Base-by-base conservation (phyloP, 257 asterid genomes). In the Penstemon davidsonii region DNA sequence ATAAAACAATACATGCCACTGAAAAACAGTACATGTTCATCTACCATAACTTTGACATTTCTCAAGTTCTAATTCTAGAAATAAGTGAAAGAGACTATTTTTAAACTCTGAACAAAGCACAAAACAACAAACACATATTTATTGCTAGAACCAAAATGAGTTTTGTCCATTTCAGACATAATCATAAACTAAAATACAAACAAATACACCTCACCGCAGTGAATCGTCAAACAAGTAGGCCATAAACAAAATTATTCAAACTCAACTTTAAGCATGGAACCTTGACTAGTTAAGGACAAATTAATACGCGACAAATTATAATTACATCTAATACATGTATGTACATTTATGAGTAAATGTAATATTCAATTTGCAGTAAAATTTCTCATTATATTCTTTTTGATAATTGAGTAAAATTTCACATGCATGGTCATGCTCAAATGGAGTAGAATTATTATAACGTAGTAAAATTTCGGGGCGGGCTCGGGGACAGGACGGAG, bases 281-380 rank as follows among this genome's bases (percentile, higher is more conserved):
- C 79, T 73, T 68, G 78, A 75, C 59, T 71, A 60, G 55, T 71
- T 64, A 57, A 54, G 60, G 88, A 84, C 94, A 82, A 79, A 63
- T 42, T 51, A 68, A 66, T 76, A 73, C 54, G 63, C 19, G 77
- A 80, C 85, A 78, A 84, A 64, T 63, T 42, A 56, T 6, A n/a
- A 40, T 25, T 25, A 25, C 33, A 25, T 25, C 33, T 25, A 25
- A 25, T 25, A 25, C 33, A 25, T 25, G 33, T 25, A 25, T 25
- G 33, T 25, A 25, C 33, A 1, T 25, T 25, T 2, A 25, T 25
- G 33, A 25, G 1, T 25, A 25, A 1, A 25, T 25, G 33, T 25
- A 25, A 25, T 1, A 1, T 25, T 25, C 33, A 25, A 25, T 1
- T 25, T 25, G 33, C 33, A 25, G 33, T 25, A 25, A 25, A 25